Conservation (phyloP, 2,329 filamentous ascomycete species). For the Cercospora sp. region DNA sequence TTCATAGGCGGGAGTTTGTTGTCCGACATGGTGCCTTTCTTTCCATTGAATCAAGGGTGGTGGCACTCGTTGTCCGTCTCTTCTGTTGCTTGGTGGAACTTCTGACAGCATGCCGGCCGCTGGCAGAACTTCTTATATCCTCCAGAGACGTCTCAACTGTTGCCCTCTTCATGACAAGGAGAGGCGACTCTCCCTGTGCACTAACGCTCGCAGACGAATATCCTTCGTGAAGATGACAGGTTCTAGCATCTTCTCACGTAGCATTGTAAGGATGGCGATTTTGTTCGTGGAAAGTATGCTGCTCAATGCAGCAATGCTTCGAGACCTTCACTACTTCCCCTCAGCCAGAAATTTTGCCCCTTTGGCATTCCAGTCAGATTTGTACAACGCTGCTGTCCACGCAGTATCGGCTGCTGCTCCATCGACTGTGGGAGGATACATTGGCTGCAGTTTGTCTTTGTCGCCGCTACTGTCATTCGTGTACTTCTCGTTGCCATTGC, state of each 20-base stretch:
- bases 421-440: background rate
- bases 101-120: background rate
- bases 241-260: background rate
- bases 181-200: background rate
- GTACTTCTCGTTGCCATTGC: background rate
- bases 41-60: background rate
- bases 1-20: background rate
- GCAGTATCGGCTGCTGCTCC: conserved; percentile 1
- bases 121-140: background rate
- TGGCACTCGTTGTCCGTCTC: background rate
- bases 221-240: background rate
- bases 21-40: background rate
- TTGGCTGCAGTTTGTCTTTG: background rate
- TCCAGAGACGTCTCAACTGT: background rate
- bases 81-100: background rate
- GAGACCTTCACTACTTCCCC: background rate
- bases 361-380: background rate
- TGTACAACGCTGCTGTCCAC: conserved; percentile 2
- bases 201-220: background rate
- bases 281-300: background rate
- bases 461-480: background rate
- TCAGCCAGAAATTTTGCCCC: background rate
- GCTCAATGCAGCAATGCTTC: background rate
- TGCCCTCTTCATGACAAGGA: background rate
- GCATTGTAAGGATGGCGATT: background rate